phyloP scores from a whole-genome alignment of 2,329 filamentous ascomycete genomes.

The Colletotrichum nymphaeae region DNA sequence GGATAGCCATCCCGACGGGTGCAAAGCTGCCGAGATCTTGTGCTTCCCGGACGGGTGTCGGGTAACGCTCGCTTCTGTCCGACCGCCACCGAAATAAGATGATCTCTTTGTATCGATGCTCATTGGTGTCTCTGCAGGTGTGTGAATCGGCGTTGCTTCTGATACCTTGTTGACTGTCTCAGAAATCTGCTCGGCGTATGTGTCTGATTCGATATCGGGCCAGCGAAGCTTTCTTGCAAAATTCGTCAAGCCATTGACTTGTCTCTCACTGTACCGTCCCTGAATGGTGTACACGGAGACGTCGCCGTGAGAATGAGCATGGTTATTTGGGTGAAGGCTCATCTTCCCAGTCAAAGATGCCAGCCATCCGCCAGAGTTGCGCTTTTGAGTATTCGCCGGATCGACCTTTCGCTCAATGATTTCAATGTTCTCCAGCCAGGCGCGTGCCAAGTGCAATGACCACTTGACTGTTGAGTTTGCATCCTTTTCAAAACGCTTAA shows the following conservation, averaged over 20 bases:
- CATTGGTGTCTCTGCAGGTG: slow-evolving; percentile 48
- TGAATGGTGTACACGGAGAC: slow-evolving; percentile 60
- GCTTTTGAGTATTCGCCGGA: slow-evolving; percentile 37
- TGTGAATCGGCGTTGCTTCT: slow-evolving; percentile 54
- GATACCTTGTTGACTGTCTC: slow-evolving; percentile 58
- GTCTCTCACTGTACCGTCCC: slow-evolving; percentile 67
- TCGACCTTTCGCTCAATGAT: slow-evolving; percentile 54
- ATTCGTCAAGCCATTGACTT: slow-evolving; percentile 71
- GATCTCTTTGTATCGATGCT: slow-evolving; percentile 50
- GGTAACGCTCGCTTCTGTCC: slow-evolving; percentile 34
- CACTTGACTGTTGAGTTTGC: slow-evolving; percentile 73
- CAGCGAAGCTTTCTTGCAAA: slow-evolving; percentile 73
- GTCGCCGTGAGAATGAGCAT: slow-evolving; percentile 40
- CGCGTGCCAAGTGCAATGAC: slow-evolving; percentile 72
- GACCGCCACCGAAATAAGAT: slow-evolving; percentile 58
- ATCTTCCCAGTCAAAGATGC: slow-evolving; percentile 68
- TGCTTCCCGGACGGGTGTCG: slow-evolving; percentile 55
- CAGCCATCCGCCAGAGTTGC: slow-evolving; percentile 61
- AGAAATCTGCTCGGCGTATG: slow-evolving; percentile 59
- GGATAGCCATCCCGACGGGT: slow-evolving; percentile 73
- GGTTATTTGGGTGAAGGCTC: slow-evolving; percentile 52
- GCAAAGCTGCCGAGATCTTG: slow-evolving; percentile 67
- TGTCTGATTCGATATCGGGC: slow-evolving; percentile 69
- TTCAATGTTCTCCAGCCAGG: slow-evolving; percentile 76
- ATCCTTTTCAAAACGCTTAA: slow-evolving; percentile 71